Conservation (phyloP, 306 rosid species). For the Citrullus colocynthis region DNA sequence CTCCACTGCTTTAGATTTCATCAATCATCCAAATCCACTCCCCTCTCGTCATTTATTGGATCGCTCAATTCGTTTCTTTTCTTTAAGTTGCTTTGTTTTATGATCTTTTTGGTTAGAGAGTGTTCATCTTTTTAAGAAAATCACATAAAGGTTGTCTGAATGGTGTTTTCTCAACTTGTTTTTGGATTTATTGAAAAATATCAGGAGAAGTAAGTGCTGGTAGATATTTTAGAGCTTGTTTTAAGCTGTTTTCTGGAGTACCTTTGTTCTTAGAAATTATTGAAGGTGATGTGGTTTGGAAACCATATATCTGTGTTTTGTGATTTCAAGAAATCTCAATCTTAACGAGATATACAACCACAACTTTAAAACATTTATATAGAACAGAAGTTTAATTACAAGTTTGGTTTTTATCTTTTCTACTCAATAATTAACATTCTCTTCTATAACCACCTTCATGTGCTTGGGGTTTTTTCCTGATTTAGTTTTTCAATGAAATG, state of each 20-base stretch:
- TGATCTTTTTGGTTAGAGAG: background rate
- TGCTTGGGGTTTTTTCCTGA: no score
- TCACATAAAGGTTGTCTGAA: background rate
- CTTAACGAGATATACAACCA: background rate
- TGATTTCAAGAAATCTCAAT: background rate
- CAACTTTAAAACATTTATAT: background rate
- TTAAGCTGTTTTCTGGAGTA: background rate
- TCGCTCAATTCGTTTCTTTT: background rate
- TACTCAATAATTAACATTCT: no score
- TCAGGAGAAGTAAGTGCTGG: background rate
- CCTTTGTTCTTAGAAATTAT: background rate
- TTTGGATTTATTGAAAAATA: background rate
- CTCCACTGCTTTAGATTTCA: constrained; percentile 14
- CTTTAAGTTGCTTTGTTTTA: background rate
- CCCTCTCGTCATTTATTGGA: background rate
- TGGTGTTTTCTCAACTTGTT: background rate
- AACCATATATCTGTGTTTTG: background rate
- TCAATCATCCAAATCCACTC: constrained; percentile 10
- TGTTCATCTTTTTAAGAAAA: background rate
- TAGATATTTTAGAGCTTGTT: background rate
- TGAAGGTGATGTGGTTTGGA: background rate
- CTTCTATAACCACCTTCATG: no score
- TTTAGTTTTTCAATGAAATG: no score
- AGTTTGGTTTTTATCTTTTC: no score
- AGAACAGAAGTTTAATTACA: background rate